Evolutionary conservation across 306 rosid species (phyloP).

Genomic region (Ormosia emarginata): DNA sequence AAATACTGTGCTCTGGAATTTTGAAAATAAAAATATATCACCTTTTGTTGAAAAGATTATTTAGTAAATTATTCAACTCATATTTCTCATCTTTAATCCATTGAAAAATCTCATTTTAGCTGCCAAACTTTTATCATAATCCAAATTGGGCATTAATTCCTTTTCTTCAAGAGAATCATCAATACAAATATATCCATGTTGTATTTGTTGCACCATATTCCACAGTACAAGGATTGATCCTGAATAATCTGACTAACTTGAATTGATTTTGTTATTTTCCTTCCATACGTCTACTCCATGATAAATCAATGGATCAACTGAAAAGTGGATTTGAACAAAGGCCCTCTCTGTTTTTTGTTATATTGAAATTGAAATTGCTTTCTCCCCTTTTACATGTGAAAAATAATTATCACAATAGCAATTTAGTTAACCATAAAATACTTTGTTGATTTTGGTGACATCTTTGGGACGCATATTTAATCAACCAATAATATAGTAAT

Average conservation of each 20-base stretch:
- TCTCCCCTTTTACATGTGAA: not conserved
- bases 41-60: not conserved
- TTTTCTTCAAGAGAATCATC: not conserved
- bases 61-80: not conserved
- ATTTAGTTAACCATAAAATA: not conserved
- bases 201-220: not conserved
- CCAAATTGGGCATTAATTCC: not conserved
- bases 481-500: not conserved
- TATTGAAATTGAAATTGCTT: no score
- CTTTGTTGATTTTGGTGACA: not conserved
- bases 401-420: not conserved
- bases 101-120: not conserved
- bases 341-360: not conserved
- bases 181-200: not conserved
- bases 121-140: no score
- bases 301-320: no score
- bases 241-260: not conserved
- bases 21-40: not conserved
- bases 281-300: not conserved
- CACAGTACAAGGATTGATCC: not conserved
- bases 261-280: not conserved
- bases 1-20: no score
- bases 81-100: not conserved
- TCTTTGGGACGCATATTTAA: not conserved
- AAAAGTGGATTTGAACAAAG: not conserved